Evolutionary conservation across 371 early-diverging fungal genomes (phyloP), one percentile per base, ranked within the genome.

Genomic region (Syncephalastrum contaminatum): DNA sequence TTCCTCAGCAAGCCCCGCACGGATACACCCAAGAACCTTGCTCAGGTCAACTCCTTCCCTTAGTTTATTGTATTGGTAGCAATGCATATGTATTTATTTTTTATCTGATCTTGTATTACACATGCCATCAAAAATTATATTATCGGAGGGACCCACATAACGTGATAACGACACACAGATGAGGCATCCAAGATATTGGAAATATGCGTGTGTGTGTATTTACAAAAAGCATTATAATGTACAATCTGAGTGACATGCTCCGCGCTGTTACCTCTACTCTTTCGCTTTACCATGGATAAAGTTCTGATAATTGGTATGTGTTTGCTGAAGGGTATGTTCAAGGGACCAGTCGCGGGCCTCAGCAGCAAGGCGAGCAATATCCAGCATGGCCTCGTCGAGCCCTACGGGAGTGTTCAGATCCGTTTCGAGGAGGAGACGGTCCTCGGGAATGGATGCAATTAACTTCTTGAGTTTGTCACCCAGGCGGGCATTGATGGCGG

Each of bases 341-440:
- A 80, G 27, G 1, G 77, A 46, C 94, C 91, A 92, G 1, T 81
- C 77, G 24, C 85, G 82, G 7, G 85, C 87, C 27, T 77, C 67
- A 3, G 90, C 83, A 0, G 93, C 85, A 59, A 88, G 64, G 13
- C 63, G 53, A 10, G 73, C 66, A n/a, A 90, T 87, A 16, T 67
- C 72, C 4, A 70, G 58, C 79, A 94, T 80, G 18, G 80, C 77
- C 0, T 59, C 58, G 50, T 85, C 89, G 0, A 89, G 64, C 0
- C 66, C 61, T 1, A 52, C 25, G 6, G 86, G 84, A 3, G 82
- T 76, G 63, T 92, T 83, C 24, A 89, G 66, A 64, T 95, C 96
- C 3, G 90, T 87, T 62, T 96, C 96, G 15, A 94, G 72, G 58
- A 96, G 66, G 4, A 96, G 62, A 39, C 87, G 65, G 61, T 90